Evolutionary conservation across 495 filamentous ascomycete species (phyloP), one percentile per base, ranked within the genome.

Genomic region (Penicillium subrubescens): DNA sequence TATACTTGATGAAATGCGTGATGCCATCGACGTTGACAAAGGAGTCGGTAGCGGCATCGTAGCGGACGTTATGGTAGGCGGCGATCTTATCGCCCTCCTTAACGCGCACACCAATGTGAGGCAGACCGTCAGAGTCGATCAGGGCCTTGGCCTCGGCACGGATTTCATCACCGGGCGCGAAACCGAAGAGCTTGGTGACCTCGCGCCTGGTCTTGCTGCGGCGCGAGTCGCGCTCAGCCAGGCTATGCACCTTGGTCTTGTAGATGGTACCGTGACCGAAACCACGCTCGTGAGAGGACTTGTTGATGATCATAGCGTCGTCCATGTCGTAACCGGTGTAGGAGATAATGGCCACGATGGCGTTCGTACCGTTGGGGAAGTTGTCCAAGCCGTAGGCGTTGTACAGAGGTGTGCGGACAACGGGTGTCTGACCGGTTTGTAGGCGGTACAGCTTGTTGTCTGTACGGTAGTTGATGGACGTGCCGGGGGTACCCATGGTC

Each of bases 311-410:
- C 95, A 99, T 99, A 75, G 95, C 95, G 79, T 99, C 95, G 82
- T 99, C 95, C 95, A 99, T 98, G 83, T 99, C 95, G 75, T 97
- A 98, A 50, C 94, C 95, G 7, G 95, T 98, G 79, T 99, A 99
- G 5, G 95, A 97, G 62, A 99, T 96, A 73, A 99, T 96, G 58
- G 95, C 95, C 60, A 99, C 95, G 29, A 99, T 86, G 10, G 94
- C 93, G 74, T 99, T 99, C 69, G 86, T 93, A n/a, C 95, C 95
- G 72, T 98, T 97, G 57, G 95, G 95, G 77, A 97, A 99, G 81
- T 98, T 97, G 77, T 99, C 95, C 61, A 99, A 87, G 19, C 94
- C 95, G 71, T 98, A 99, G 39, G 92, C 91, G 70, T 97, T 97
- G 78, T 98, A 92, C 37, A 97, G 82, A 15, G 94, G 93, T 25